Base-by-base conservation (phyloP, 2,329 filamentous ascomycete species). In the Xylaria arbuscula region DNA sequence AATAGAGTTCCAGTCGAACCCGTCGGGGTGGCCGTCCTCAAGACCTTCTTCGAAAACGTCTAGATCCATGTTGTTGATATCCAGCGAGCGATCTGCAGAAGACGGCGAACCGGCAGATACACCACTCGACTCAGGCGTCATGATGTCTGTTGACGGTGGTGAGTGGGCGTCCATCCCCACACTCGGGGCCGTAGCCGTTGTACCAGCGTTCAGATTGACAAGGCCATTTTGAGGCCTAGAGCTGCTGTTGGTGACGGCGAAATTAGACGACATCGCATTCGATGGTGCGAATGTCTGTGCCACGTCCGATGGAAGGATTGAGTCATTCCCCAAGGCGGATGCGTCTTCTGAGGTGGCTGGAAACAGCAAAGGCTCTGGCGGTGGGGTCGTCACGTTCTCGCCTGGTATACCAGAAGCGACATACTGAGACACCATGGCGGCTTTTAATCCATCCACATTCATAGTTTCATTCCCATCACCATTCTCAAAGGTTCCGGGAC, bases 391-490 rank as follows among this genome's bases (percentile, higher is more conserved):
- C 65, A 78, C 74, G 54, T 74, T 73, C n/a, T 77, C 72, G 7
- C 71, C 67, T 2, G 71, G 64, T 9, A 70, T 53, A 10, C 55
- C 67, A 10, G 66, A 59, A 13, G 58, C 68, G 6, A 65, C 57
- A 61, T 76, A 77, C 17, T 71, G 73, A 15, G 75, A 62, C 17
- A 58, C 32, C 40, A 73, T 63, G 36, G 72, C 64, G 19, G 74
- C 72, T 57, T 75, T 73, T 19, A 73, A 24, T 28, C 64, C 66
- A 32, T 68, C 54, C 36, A 69, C 47, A 55, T 9, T 38, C 8
- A 87, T 47, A 93, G 84, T 64, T 92, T 89, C 70, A 96, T 94
- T 65, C 92, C 90, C 9, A 93, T 22, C 62, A 22, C 22, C 28
- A n/a, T 42, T 54, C 10, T 61, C 60, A 32, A 70, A 70, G 5